Conservation (phyloP, 2,329 filamentous ascomycete genomes). For the Pseudogymnoascus sp. region DNA sequence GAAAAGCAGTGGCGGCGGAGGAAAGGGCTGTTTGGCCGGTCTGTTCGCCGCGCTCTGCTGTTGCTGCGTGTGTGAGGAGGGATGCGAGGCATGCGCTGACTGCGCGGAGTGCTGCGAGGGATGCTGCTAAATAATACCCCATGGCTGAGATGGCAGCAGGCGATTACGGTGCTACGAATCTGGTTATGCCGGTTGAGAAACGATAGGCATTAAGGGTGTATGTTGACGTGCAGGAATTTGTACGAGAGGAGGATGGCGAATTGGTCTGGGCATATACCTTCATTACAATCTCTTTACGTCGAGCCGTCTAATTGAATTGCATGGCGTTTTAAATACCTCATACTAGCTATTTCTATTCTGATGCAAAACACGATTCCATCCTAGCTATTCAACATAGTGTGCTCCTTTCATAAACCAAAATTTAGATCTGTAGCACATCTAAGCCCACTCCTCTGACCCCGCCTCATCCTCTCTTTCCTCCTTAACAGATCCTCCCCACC, state of each 20-base stretch:
- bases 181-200: neutral
- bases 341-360: neutral
- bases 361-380: neutral
- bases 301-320: neutral
- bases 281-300: neutral
- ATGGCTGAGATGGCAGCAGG: neutral
- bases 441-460: neutral
- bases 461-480: neutral
- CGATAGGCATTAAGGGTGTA: neutral
- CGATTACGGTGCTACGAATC: neutral
- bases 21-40: conserved; percentile 37
- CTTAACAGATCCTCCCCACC: neutral
- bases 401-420: neutral
- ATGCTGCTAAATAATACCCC: conserved; percentile 22
- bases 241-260: neutral
- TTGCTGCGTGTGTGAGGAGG: conserved; percentile 45
- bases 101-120: conserved; percentile 31
- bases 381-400: neutral
- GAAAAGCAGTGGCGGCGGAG: conserved; percentile 30
- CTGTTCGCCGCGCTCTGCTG: conserved; percentile 44
- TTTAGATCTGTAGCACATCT: neutral
- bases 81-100: conserved; percentile 43
- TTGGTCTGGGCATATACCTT: neutral
- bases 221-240: neutral
- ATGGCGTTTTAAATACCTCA: neutral